Conservation (phyloP, 495 filamentous ascomycete genomes). For the Chaetomium cochliodes region DNA sequence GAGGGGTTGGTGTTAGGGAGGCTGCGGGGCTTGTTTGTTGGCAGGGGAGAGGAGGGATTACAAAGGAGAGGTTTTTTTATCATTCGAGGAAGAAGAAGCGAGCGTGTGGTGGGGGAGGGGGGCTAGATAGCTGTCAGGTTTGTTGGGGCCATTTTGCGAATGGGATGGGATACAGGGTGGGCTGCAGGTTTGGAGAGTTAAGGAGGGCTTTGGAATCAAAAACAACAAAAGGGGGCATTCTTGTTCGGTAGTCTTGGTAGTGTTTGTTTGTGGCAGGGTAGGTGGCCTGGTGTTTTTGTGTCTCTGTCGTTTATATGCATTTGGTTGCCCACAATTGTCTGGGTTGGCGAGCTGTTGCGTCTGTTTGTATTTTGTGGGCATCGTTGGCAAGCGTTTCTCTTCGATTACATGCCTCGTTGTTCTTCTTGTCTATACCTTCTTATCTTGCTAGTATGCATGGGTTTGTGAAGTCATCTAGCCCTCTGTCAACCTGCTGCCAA, state of each 20-base stretch:
- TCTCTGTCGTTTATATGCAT: not conserved
- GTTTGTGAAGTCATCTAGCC: too few species aligned
- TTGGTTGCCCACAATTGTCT: not conserved
- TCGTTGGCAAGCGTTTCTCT: not conserved
- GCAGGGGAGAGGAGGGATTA: too few species aligned
- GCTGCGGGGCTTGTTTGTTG: too few species aligned
- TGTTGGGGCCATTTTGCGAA: not conserved
- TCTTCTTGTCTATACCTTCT: not conserved
- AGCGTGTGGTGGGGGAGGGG: not conserved
- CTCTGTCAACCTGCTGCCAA: too few species aligned
- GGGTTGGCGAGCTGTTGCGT: too few species aligned
- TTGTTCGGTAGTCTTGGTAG: slow-evolving; percentile 4
- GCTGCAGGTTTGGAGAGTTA: not conserved
- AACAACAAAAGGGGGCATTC: slow-evolving; percentile 8
- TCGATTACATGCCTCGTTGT: not conserved
- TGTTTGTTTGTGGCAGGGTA: too few species aligned
- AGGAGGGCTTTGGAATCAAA: not conserved
- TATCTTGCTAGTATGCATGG: too few species aligned
- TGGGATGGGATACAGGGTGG: not conserved
- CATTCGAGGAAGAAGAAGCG: not conserved
- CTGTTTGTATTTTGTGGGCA: too few species aligned
- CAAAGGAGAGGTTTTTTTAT: too few species aligned
- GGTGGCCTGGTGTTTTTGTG: not conserved
- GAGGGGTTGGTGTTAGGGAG: not conserved
- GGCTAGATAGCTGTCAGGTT: not conserved